These are phyloP conservation scores for Kazachstania psychrophila DNA, from an alignment of 805 yeast genomes.

Conservation along the genomic window DNA sequence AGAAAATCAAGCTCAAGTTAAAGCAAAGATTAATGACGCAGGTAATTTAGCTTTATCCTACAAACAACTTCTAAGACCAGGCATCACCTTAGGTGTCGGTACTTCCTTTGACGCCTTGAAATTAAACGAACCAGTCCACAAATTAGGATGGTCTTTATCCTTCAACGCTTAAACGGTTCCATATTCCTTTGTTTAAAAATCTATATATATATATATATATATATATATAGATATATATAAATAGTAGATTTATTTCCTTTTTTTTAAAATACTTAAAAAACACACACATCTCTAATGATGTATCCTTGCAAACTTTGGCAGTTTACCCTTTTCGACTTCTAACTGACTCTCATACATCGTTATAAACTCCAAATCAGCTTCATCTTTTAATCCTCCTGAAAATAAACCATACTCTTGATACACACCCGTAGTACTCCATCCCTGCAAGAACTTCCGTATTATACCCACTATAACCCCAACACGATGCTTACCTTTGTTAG, in stretches of 20 bases:
- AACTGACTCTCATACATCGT: conserved; percentile 69
- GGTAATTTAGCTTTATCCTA: conserved; percentile 89
- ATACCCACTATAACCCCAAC: conserved; percentile 91
- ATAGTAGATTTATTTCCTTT: not conserved
- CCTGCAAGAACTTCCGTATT: conserved; percentile 75
- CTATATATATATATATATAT: not conserved
- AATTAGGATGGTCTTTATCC: conserved; percentile 89
- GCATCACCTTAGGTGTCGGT: conserved; percentile 95
- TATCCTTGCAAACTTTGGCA: conserved; percentile 56
- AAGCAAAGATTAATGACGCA: conserved; percentile 93
- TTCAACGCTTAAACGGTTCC: conserved; percentile 62
- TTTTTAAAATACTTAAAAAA: no score
- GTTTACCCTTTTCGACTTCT: conserved; percentile 35
- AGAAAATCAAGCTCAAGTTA: conserved; percentile 58
- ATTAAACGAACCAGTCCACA: conserved; percentile 93
- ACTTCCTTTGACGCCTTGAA: conserved; percentile 92
- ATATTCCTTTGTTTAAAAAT: not conserved
- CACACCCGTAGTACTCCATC: conserved; percentile 88
- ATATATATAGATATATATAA: no score
- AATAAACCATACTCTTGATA: conserved; percentile 90
- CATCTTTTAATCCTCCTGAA: conserved; percentile 82
- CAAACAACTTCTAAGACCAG: conserved; percentile 91
- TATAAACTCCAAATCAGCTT: conserved; percentile 81
- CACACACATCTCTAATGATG: not conserved
- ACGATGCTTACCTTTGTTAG: conserved; percentile 95